A percentile compares a stretch with the other conserved stretches of the same genome.
Conservation (phyloP, 495 filamentous ascomycete genomes). For the Chaetomidium leptoderma region DNA sequence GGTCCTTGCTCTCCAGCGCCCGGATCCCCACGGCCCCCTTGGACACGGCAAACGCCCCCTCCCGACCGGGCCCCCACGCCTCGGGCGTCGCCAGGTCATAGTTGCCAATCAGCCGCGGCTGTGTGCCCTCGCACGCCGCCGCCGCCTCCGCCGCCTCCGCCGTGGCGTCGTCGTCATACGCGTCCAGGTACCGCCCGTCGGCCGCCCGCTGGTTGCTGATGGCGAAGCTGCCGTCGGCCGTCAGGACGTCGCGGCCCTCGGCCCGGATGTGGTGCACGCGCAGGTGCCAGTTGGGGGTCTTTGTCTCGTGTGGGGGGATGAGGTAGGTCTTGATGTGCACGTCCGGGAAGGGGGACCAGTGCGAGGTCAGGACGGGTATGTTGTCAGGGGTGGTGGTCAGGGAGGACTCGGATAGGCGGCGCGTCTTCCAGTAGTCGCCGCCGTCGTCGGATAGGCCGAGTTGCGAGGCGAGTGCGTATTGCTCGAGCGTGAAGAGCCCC, state of each 20-base stretch:
- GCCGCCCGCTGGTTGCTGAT: constrained; percentile 57
- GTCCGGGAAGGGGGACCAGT: constrained; percentile 64
- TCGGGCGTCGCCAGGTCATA: constrained; percentile 53
- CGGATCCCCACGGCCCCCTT: constrained; percentile 67
- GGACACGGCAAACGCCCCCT: constrained; percentile 60
- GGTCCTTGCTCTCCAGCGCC: constrained; percentile 44
- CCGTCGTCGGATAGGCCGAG: constrained; percentile 73
- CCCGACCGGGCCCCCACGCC: constrained; percentile 49
- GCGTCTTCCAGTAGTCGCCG: constrained; percentile 74
- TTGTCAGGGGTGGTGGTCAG: constrained; percentile 48
- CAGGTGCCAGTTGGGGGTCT: constrained; percentile 64
- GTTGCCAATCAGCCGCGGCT: constrained; percentile 50
- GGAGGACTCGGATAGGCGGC: constrained; percentile 54
- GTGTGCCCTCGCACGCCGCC: constrained; percentile 43
- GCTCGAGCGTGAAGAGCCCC: constrained; percentile 69
- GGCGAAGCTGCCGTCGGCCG: constrained; percentile 66
- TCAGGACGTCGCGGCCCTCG: constrained; percentile 56
- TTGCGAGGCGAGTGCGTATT: constrained; percentile 68
- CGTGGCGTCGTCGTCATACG: too few species aligned
- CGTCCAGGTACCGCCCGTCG: constrained; percentile 56
- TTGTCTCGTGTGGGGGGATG: constrained; percentile 51
- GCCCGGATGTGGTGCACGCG: constrained; percentile 55
- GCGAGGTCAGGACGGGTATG: constrained; percentile 55
- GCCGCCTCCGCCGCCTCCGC: too few species aligned
- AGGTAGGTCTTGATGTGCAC: constrained; percentile 61